Evolutionary conservation across 352 stramenopile genomes (phyloP).

Genomic region (Pythium brassicae): DNA sequence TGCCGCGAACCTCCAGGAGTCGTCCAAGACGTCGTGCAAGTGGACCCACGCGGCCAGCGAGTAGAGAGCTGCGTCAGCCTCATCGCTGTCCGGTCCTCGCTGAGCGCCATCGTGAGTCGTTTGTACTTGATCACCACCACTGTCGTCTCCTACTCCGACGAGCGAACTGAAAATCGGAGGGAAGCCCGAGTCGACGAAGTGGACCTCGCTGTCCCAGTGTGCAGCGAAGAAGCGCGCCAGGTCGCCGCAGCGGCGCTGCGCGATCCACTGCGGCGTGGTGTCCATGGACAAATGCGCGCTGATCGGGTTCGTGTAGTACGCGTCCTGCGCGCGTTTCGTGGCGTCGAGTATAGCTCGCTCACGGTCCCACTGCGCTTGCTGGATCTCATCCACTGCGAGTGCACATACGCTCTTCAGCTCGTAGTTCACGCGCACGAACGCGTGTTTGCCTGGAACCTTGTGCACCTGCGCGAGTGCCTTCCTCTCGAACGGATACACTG

Average conservation of each 20-base stretch:
- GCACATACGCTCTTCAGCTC: neutral
- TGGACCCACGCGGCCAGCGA: slow-evolving; percentile 26
- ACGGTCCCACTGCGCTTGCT: neutral
- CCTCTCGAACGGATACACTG: slow-evolving; percentile 33
- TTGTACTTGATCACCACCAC: neutral
- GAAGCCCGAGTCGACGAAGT: slow-evolving; percentile 43
- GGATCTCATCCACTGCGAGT: slow-evolving; percentile 5
- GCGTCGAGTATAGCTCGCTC: neutral
- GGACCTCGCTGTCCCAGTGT: neutral
- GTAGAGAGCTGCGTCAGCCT: slow-evolving; percentile 1
- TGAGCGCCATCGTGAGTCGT: neutral
- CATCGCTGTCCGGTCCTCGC: neutral
- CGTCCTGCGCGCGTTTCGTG: neutral
- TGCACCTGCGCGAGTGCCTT: slow-evolving; percentile 25
- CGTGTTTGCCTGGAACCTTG: slow-evolving; percentile 20
- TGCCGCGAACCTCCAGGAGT: slow-evolving; percentile 24
- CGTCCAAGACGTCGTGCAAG: slow-evolving; percentile 11
- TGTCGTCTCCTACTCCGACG: neutral
- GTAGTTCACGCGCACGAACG: slow-evolving; percentile 48
- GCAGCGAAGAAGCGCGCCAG: slow-evolving; percentile 34
- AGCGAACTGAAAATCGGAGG: slow-evolving; percentile 7
- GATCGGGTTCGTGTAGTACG: slow-evolving; percentile 1
- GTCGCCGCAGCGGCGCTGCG: slow-evolving; percentile 20
- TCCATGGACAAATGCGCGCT: slow-evolving; percentile 7
- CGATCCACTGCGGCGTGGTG: slow-evolving; percentile 4